Conservation (phyloP, 2,329 filamentous ascomycete species). For the Penicillium sp. region DNA sequence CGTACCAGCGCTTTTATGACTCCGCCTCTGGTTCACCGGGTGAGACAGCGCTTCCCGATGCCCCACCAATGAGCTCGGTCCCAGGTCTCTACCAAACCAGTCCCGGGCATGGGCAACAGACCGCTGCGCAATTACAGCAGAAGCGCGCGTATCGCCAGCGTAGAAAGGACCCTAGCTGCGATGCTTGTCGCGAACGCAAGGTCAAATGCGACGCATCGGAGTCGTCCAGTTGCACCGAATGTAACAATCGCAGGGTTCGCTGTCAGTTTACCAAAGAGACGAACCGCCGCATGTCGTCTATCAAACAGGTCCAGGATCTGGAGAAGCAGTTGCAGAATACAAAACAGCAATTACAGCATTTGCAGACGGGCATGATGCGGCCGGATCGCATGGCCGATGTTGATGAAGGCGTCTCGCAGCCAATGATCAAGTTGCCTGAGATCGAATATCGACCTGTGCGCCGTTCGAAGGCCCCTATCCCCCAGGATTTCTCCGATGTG, state of each 20-base stretch:
- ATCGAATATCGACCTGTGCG: constrained; percentile 66
- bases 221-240: constrained; percentile 94
- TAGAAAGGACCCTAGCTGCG: constrained; percentile 94
- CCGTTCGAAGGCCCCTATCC: constrained; percentile 59
- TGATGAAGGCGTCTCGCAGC: constrained; percentile 45
- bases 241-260: constrained; percentile 92
- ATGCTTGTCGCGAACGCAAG: constrained; percentile 86
- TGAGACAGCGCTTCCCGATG: constrained; percentile 40
- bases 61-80: constrained; percentile 39
- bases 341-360: constrained; percentile 73
- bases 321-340: constrained; percentile 85
- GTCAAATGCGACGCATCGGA: constrained; percentile 94
- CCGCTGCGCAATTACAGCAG: constrained; percentile 67
- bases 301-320: constrained; percentile 97
- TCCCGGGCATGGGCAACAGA: constrained; percentile 51
- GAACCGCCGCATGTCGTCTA: constrained; percentile 96
- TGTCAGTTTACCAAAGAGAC: constrained; percentile 99
- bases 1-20: constrained; percentile 43
- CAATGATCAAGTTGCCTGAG: constrained; percentile 60
- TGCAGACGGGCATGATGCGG: constrained; percentile 64
- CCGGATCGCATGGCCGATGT: constrained; percentile 48
- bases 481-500: constrained; percentile 70
- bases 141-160: constrained; percentile 94
- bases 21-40: constrained; percentile 42
- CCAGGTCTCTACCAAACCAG: constrained; percentile 33